Evolutionary conservation across 1,139 yeast genomes (phyloP).

Genomic region (Yamadazyma aaseri): DNA sequence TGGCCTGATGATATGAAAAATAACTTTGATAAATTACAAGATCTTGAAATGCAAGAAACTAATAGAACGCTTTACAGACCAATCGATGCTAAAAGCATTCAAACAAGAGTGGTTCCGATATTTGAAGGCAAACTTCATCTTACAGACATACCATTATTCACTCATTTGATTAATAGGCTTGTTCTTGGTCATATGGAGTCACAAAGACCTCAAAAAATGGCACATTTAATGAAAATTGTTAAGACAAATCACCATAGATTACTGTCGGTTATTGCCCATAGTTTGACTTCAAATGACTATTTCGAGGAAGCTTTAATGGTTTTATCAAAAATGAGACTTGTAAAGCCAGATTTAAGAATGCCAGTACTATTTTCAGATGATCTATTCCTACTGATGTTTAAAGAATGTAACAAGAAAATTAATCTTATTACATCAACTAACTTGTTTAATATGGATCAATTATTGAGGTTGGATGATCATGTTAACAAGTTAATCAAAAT

Average conservation of each 20-base stretch:
- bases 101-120: slow-evolving; percentile 17
- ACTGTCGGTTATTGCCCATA: slow-evolving; percentile 25
- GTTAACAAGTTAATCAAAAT: slow-evolving; percentile 11
- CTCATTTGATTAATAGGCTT: slow-evolving; percentile 18
- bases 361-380: slow-evolving; percentile 20
- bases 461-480: slow-evolving; percentile 7
- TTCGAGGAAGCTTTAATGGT: slow-evolving; percentile 27
- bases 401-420: slow-evolving; percentile 11
- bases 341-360: slow-evolving; percentile 13
- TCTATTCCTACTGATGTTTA: slow-evolving; percentile 18
- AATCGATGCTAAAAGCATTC: slow-evolving; percentile 18
- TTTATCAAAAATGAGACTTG: slow-evolving; percentile 19
- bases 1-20: slow-evolving; percentile 15
- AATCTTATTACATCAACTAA: slow-evolving; percentile 3
- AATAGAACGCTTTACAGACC: slow-evolving; percentile 25
- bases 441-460: slow-evolving; percentile 4
- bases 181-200: slow-evolving; percentile 14
- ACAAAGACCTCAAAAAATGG: slow-evolving; percentile 8
- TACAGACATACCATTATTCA: slow-evolving; percentile 34
- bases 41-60: slow-evolving; percentile 13
- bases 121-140: slow-evolving; percentile 26
- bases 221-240: slow-evolving; percentile 18
- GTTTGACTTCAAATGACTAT: slow-evolving; percentile 27
- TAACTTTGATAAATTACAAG: slow-evolving; percentile 21
- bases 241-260: slow-evolving; percentile 26